Conservation (phyloP, 1,284 basidiomycete species). For the Bondarzewia mesenterica region DNA sequence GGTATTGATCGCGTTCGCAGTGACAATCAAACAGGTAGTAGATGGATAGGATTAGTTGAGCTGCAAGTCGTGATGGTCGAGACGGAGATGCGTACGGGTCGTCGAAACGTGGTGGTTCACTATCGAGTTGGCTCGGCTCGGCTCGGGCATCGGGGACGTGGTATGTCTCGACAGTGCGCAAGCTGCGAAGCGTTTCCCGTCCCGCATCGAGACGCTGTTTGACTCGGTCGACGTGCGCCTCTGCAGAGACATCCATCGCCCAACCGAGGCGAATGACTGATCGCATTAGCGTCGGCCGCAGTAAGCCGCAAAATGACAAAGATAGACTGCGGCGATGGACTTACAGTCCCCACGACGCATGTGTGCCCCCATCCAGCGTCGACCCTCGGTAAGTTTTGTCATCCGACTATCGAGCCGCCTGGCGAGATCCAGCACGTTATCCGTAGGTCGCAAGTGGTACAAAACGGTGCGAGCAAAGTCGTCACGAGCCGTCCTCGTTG, state of each 20-base stretch:
- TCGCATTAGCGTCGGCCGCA: background rate
- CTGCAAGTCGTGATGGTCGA: background rate
- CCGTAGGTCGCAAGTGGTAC: constrained; percentile 23
- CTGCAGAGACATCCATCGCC: constrained; percentile 25
- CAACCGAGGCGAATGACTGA: constrained; percentile 25
- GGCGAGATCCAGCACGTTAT: constrained; percentile 24
- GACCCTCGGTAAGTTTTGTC: constrained; percentile 23
- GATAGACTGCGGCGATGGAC: constrained; percentile 8
- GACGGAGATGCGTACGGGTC: constrained; percentile 5
- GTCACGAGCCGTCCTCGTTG: constrained; percentile 17
- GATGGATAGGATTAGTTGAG: background rate
- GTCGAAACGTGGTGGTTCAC: constrained; percentile 2
- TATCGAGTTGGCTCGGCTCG: constrained; percentile 13
- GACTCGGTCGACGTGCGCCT: constrained; percentile 29
- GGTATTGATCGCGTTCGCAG: too few species aligned
- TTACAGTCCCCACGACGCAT: constrained; percentile 41
- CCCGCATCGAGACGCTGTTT: constrained; percentile 25
- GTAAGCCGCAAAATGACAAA: background rate
- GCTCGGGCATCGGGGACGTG: constrained; percentile 19
- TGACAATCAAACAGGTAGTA: too few species aligned
- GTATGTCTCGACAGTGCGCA: constrained; percentile 19
- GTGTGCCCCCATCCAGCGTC: constrained; percentile 39
- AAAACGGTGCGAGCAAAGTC: constrained; percentile 29
- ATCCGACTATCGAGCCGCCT: constrained; percentile 26
- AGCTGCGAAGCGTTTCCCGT: constrained; percentile 17